These are phyloP conservation scores for Steccherinum ochraceum DNA, from an alignment of 768 basidiomycete genomes.

Conservation along the genomic window DNA sequence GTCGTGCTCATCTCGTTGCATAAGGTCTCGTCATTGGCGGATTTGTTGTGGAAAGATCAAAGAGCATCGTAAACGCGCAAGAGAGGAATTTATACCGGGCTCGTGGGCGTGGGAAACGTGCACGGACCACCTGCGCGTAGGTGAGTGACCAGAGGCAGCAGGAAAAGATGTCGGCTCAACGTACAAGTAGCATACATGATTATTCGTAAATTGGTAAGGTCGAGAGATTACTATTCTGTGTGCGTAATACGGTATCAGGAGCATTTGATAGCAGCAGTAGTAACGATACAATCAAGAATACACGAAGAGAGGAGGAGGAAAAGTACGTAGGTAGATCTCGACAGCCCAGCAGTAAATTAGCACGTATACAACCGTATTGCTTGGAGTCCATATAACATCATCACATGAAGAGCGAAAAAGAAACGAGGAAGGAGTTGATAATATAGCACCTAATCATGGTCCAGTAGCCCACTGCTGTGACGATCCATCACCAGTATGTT, in stretches of 20 bases:
- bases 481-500: constrained; percentile 10
- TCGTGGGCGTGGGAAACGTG: constrained; percentile 8
- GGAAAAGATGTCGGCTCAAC: too few species aligned
- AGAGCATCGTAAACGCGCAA: not conserved
- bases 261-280: not conserved
- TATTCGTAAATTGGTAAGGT: not conserved
- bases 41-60: constrained; percentile 20
- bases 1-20: constrained; percentile 20
- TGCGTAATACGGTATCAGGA: not conserved
- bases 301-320: not conserved
- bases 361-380: not conserved
- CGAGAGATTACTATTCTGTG: not conserved
- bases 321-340: not conserved
- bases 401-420: not conserved
- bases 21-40: constrained; percentile 11
- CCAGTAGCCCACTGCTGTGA: constrained; percentile 12
- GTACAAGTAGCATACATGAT: too few species aligned
- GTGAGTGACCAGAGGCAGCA: too few species aligned
- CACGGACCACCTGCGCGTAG: constrained; percentile 12
- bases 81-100: constrained; percentile 4
- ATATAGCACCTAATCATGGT: not conserved
- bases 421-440: too few species aligned
- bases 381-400: not conserved
- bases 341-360: not conserved
- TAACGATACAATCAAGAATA: not conserved